phyloP scores from a whole-genome alignment of 495 filamentous ascomycete genomes.

The Annulohypoxylon stygium region DNA sequence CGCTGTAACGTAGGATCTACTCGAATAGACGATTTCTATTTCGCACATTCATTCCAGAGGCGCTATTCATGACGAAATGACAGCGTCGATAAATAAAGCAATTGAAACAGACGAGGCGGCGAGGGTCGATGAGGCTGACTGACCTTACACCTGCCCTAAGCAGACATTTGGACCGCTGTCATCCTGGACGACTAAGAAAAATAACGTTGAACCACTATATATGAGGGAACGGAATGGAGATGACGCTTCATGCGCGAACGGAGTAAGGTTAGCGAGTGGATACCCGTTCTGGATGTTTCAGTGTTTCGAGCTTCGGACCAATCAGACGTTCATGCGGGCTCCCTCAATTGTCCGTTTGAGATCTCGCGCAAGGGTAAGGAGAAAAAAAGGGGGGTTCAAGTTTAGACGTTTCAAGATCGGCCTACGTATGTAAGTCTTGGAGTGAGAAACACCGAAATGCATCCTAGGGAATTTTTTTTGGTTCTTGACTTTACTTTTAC shows the following conservation, averaged over 20 bases:
- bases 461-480: constrained; percentile 5
- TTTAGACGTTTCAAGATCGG: constrained; percentile 44
- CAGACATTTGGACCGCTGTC: constrained; percentile 15
- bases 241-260: constrained; percentile 43
- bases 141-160: constrained; percentile 33
- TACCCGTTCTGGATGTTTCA: constrained; percentile 40
- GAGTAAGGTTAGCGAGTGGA: constrained; percentile 10
- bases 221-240: constrained; percentile 39
- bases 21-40: neutral
- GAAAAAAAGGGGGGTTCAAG: constrained; percentile 7
- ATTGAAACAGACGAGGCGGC: constrained; percentile 25
- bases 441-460: constrained; percentile 17
- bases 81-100: constrained; percentile 16
- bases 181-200: constrained; percentile 6
- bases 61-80: constrained; percentile 1
- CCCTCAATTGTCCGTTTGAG: constrained; percentile 34
- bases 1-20: constrained; percentile 21
- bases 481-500: neutral
- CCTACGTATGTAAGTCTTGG: constrained; percentile 31
- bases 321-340: constrained; percentile 27
- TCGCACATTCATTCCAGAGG: neutral
- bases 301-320: constrained; percentile 41
- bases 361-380: constrained; percentile 42
- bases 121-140: constrained; percentile 25
- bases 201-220: constrained; percentile 27